These are phyloP conservation scores for Coemansia sp. DNA, from an alignment of 192 early-diverging fungal species.

Conservation along the genomic window DNA sequence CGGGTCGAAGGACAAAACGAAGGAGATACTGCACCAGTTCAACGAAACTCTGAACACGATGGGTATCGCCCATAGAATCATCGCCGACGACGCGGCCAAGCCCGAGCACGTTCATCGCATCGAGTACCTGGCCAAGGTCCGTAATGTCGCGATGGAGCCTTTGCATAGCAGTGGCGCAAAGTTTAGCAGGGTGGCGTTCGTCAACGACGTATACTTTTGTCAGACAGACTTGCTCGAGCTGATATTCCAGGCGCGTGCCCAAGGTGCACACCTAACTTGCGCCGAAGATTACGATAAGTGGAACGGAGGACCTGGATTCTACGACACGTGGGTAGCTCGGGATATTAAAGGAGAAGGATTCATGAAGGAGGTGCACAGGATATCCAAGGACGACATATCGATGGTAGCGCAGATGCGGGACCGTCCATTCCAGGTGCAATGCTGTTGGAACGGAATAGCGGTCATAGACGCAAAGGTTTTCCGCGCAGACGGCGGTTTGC, in stretches of 20 bases:
- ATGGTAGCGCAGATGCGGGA: slow-evolving; percentile 24
- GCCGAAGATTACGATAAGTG: slow-evolving; percentile 50
- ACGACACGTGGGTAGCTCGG: slow-evolving; percentile 57
- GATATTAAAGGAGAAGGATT: slow-evolving; percentile 48
- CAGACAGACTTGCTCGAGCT: slow-evolving; percentile 56
- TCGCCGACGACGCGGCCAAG: slow-evolving; percentile 8
- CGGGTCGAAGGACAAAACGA: slow-evolving; percentile 49
- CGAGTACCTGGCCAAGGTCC: slow-evolving; percentile 49
- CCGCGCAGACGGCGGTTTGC: slow-evolving; percentile 8
- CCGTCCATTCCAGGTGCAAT: slow-evolving; percentile 54
- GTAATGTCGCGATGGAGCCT: slow-evolving; percentile 53
- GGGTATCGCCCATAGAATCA: slow-evolving; percentile 32
- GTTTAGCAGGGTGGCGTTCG: slow-evolving; percentile 43
- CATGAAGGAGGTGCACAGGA: slow-evolving; percentile 27
- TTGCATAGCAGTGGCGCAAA: slow-evolving; percentile 14
- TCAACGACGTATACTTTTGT: slow-evolving; percentile 56
- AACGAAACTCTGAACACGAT: slow-evolving; percentile 11
- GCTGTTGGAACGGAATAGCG: slow-evolving; percentile 57
- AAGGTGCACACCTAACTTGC: slow-evolving; percentile 55
- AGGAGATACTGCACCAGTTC: slow-evolving; percentile 32
- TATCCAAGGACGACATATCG: slow-evolving; percentile 34
- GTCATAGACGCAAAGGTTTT: slow-evolving; percentile 48
- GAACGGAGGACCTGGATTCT: slow-evolving; percentile 34
- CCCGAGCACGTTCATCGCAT: slow-evolving; percentile 35
- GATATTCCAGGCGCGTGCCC: slow-evolving; percentile 43